Conservation (phyloP, 352 stramenopile genomes). For the Elongisporangium anandrum region DNA sequence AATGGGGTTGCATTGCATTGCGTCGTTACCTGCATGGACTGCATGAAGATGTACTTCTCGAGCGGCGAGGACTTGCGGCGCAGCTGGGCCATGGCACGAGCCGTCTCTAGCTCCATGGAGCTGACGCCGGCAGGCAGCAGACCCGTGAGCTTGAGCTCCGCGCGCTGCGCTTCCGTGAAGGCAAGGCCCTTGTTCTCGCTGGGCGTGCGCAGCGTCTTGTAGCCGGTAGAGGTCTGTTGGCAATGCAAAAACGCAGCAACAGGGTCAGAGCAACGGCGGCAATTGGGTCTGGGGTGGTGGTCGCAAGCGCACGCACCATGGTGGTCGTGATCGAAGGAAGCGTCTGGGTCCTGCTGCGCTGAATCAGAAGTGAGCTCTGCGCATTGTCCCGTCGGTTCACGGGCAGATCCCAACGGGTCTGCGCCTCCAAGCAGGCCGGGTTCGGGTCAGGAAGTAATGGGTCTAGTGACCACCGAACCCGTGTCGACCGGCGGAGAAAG, state of each 20-base stretch:
- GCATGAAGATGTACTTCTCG: constrained; percentile 93
- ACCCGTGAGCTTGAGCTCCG: constrained; percentile 86
- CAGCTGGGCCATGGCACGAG: constrained; percentile 84
- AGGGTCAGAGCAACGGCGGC: not conserved
- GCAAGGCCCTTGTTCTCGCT: constrained; percentile 91
- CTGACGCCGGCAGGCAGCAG: constrained; percentile 84
- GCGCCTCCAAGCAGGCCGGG: not conserved
- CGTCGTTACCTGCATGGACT: constrained; percentile 57
- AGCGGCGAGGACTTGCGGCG: constrained; percentile 83
- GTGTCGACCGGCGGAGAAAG: not conserved
- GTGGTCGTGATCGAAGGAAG: not conserved
- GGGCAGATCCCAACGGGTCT: not conserved
- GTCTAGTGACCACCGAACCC: not conserved
- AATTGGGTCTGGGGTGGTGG: not conserved
- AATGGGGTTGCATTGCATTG: not conserved
- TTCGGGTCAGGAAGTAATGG: not conserved
- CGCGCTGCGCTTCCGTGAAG: constrained; percentile 89
- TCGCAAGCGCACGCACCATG: not conserved
- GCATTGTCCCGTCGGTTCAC: not conserved
- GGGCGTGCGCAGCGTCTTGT: constrained; percentile 80
- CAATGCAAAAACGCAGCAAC: not conserved
- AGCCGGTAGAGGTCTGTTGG: constrained; percentile 25
- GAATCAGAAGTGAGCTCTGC: not conserved
- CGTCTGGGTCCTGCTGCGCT: not conserved
- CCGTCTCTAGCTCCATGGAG: constrained; percentile 85